These are phyloP conservation scores for Colletotrichum aenigma DNA, from an alignment of 2,329 filamentous ascomycete genomes.

Conservation along the genomic window DNA sequence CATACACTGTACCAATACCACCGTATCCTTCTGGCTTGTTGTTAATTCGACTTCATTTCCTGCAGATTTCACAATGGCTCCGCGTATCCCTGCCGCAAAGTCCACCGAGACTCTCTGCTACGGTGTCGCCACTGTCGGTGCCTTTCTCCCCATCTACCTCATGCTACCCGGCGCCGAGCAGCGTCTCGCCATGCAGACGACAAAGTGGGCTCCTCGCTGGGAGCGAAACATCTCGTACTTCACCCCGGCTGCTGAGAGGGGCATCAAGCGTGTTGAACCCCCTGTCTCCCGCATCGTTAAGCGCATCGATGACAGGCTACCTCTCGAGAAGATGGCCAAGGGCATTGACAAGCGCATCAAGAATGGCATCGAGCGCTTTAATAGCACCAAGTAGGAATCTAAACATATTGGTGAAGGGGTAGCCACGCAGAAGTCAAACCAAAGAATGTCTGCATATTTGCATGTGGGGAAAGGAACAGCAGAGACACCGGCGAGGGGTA, in stretches of 20 bases:
- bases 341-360: conserved; percentile 52
- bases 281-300: conserved; percentile 49
- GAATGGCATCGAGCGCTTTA: conserved; percentile 43
- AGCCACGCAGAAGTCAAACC: not conserved
- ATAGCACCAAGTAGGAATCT: conserved; percentile 1
- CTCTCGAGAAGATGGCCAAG: conserved; percentile 55
- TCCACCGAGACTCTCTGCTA: conserved; percentile 56
- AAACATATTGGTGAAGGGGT: not conserved
- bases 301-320: conserved; percentile 50
- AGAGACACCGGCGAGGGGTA: not conserved
- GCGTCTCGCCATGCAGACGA: conserved; percentile 56
- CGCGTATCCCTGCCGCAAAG: conserved; percentile 54
- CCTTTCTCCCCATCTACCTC: conserved; percentile 62
- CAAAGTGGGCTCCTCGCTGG: conserved; percentile 64
- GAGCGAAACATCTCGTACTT: conserved; percentile 62
- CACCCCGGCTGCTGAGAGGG: conserved; percentile 48
- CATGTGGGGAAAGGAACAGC: not conserved
- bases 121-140: conserved; percentile 56
- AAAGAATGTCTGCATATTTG: not conserved
- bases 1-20: not conserved
- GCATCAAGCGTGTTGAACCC: conserved; percentile 57
- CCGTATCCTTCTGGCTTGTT: not conserved
- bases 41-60: not conserved
- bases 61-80: conserved; percentile 34
- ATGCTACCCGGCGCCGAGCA: conserved; percentile 61